Conservation (phyloP, 805 yeast genomes). For the Lipomyces oligophaga region DNA sequence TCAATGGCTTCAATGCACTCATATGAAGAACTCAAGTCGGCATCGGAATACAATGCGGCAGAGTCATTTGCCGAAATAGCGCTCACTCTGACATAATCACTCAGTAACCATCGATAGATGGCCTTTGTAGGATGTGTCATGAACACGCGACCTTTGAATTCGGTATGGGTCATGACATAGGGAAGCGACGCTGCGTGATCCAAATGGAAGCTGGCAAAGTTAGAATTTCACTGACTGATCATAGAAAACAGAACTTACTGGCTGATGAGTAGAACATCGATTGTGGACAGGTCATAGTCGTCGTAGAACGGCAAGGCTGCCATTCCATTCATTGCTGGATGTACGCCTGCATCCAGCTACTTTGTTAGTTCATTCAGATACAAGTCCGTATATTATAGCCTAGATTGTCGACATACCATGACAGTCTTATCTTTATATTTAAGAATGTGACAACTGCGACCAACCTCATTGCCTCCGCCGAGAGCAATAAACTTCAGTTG, state of each 20-base stretch:
- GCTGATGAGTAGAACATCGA: conserved; percentile 81
- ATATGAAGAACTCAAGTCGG: conserved; percentile 80
- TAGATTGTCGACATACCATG: conserved; percentile 47
- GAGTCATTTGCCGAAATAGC: conserved; percentile 22
- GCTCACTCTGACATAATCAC: conserved; percentile 84
- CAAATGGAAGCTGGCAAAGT: conserved; percentile 60
- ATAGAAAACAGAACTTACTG: conserved; percentile 44
- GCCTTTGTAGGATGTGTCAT: conserved; percentile 99
- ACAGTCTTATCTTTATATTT: conserved; percentile 91
- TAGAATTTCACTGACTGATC: neutral
- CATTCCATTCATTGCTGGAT: conserved; percentile 88
- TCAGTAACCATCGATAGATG: conserved; percentile 88
- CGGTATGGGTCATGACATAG: conserved; percentile 95
- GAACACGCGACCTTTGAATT: conserved; percentile 89
- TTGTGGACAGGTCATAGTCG: conserved; percentile 82
- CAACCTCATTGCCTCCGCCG: conserved; percentile 99
- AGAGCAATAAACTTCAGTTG: conserved; percentile 71
- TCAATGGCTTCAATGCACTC: conserved; percentile 91
- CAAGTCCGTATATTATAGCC: no score
- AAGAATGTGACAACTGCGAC: conserved; percentile 89
- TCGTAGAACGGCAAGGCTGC: conserved; percentile 93
- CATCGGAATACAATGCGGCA: conserved; percentile 71
- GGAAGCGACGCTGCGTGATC: conserved; percentile 99
- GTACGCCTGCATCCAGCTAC: conserved; percentile 88
- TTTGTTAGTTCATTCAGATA: no score